Conservation (phyloP, 768 basidiomycete species). For the Chalciporus sphaerocephalus region DNA sequence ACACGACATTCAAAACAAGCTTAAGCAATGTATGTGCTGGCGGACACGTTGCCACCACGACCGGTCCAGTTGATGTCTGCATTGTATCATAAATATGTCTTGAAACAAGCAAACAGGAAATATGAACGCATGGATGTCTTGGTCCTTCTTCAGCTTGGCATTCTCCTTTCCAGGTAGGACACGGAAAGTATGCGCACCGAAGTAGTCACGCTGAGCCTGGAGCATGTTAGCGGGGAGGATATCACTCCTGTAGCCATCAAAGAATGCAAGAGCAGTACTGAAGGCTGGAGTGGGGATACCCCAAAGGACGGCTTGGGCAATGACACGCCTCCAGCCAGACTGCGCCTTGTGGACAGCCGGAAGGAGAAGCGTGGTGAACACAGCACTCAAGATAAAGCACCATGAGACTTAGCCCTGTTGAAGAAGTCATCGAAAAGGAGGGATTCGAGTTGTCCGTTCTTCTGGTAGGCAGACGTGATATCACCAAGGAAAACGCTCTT, state of each 20-base stretch:
- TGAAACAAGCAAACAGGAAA: neutral
- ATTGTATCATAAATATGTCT: constrained; percentile 1
- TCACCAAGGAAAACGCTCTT: constrained; percentile 96
- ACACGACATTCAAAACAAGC: constrained; percentile 3
- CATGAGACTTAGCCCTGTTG: constrained; percentile 64
- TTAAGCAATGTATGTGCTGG: constrained; percentile 76
- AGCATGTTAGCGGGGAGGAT: constrained; percentile 90
- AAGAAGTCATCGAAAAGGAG: constrained; percentile 97
- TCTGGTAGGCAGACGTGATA: constrained; percentile 86
- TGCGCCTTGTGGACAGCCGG: constrained; percentile 89
- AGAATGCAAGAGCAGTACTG: constrained; percentile 97
- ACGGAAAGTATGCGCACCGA: constrained; percentile 97
- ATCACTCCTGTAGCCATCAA: constrained; percentile 97
- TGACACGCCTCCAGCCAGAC: constrained; percentile 95
- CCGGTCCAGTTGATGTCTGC: constrained; percentile 98
- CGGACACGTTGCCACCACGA: constrained; percentile 91
- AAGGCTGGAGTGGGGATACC: constrained; percentile 98
- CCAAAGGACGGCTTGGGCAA: constrained; percentile 95
- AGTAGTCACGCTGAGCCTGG: constrained; percentile 98
- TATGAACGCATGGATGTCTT: constrained; percentile 78
- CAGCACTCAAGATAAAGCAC: neutral
- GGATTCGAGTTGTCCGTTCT: constrained; percentile 81
- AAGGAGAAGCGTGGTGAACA: neutral
- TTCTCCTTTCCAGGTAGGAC: constrained; percentile 92
- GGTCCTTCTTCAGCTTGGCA: constrained; percentile 66